Conservation (phyloP, 2,329 filamentous ascomycete species). For the Neopestalotiopsis sp. region DNA sequence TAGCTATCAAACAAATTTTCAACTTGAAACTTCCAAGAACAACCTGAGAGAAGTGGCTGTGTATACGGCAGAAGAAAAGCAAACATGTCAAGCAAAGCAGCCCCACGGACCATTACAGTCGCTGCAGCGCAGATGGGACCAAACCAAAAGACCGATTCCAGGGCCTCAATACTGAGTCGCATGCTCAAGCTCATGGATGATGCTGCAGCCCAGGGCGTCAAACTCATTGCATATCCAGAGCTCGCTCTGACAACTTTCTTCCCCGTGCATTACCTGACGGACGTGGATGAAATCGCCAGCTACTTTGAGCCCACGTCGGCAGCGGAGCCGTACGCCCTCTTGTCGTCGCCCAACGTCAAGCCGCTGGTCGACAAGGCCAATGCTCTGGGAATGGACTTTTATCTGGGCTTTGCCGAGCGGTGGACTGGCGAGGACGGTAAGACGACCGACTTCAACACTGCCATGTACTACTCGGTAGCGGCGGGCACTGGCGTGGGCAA, state of each 20-base stretch:
- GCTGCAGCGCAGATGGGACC: slow-evolving; percentile 60
- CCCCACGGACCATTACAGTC: slow-evolving; percentile 40
- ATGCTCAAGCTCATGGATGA: slow-evolving; percentile 54
- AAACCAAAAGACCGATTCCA: slow-evolving; percentile 45
- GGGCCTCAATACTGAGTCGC: slow-evolving; percentile 48
- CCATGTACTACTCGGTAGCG: slow-evolving; percentile 54
- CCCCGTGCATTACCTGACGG: slow-evolving; percentile 53
- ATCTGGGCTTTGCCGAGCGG: slow-evolving; percentile 57
- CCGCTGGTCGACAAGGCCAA: slow-evolving; percentile 54
- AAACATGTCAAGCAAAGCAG: slow-evolving; percentile 5
- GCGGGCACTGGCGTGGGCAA: slow-evolving; percentile 49
- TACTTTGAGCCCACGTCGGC: slow-evolving; percentile 57
- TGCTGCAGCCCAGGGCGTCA: slow-evolving; percentile 48
- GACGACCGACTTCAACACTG: slow-evolving; percentile 52
- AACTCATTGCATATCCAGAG: slow-evolving; percentile 59
- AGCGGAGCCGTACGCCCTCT: slow-evolving; percentile 35
- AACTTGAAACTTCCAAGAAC: not conserved
- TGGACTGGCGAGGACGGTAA: slow-evolving; percentile 42
- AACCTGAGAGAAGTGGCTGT: not conserved
- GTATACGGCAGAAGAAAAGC: not conserved
- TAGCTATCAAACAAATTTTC: not conserved
- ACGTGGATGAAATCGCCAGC: slow-evolving; percentile 46
- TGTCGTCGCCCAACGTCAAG: slow-evolving; percentile 47
- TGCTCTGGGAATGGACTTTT: slow-evolving; percentile 54
- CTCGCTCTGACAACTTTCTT: slow-evolving; percentile 63